Conservation (phyloP, 371 early-diverging fungal genomes). For the Lichtheimia hyalospora region DNA sequence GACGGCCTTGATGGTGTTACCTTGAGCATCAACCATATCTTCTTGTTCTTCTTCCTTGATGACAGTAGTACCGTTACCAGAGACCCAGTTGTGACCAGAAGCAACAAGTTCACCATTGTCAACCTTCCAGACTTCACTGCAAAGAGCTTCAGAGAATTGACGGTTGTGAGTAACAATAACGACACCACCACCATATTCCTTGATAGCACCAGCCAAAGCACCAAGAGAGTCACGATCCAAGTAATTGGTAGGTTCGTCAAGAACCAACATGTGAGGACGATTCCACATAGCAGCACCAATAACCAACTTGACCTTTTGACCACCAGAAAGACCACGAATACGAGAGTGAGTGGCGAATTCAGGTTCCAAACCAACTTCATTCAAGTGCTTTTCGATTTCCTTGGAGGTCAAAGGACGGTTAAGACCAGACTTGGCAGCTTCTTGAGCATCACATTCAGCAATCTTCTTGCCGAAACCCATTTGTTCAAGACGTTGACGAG, state of each 20-base stretch:
- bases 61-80: constrained; percentile 42
- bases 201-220: constrained; percentile 67
- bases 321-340: constrained; percentile 87
- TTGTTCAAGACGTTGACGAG: constrained; percentile 68
- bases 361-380: constrained; percentile 68
- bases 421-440: constrained; percentile 67
- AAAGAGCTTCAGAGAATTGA: constrained; percentile 70
- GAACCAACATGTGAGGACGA: constrained; percentile 84
- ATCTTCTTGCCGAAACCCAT: constrained; percentile 71
- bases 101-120: constrained; percentile 64
- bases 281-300: constrained; percentile 86
- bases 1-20: constrained; percentile 50
- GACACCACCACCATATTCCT: constrained; percentile 74
- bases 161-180: constrained; percentile 79
- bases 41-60: constrained; percentile 41
- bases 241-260: constrained; percentile 91
- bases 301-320: constrained; percentile 91
- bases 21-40: constrained; percentile 50
- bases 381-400: constrained; percentile 72
- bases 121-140: constrained; percentile 76
- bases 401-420: constrained; percentile 64
- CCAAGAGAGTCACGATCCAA: constrained; percentile 79
- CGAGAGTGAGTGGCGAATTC: constrained; percentile 82
- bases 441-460: constrained; percentile 64
- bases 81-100: constrained; percentile 56